phyloP scores from a whole-genome alignment of 2,329 filamentous ascomycete genomes.

The Fusarium austroafricanum region DNA sequence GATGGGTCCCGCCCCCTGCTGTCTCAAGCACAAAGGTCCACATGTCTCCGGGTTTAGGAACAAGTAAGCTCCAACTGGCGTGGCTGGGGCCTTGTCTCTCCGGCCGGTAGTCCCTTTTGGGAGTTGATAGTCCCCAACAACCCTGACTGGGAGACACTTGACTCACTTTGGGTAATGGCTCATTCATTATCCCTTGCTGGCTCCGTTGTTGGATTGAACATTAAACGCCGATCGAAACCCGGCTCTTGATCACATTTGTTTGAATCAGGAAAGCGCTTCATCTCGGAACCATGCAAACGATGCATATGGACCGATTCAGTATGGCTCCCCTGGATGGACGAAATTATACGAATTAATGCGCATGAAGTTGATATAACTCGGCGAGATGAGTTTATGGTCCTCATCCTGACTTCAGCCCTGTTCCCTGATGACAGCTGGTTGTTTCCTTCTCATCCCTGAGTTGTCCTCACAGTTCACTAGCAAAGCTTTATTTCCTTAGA shows the following conservation, averaged over 20 bases:
- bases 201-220: constrained; percentile 34
- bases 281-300: constrained; percentile 41
- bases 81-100: constrained; percentile 41
- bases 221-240: constrained; percentile 50
- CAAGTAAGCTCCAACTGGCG: constrained; percentile 39
- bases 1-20: constrained; percentile 47
- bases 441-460: constrained; percentile 15
- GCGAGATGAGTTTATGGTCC: constrained; percentile 29
- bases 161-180: constrained; percentile 41
- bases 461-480: background rate
- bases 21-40: constrained; percentile 35
- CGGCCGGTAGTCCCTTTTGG: constrained; percentile 46
- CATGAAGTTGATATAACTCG: constrained; percentile 34
- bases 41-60: constrained; percentile 44
- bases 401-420: constrained; percentile 31
- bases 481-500: constrained; percentile 2
- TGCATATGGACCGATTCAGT: constrained; percentile 35
- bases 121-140: constrained; percentile 43
- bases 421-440: constrained; percentile 3
- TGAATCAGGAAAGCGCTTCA: constrained; percentile 41
- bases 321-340: constrained; percentile 23
- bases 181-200: constrained; percentile 34
- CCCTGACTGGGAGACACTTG: constrained; percentile 42
- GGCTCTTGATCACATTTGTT: constrained; percentile 43
- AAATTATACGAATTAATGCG: constrained; percentile 41